Evolutionary conservation across 2,329 filamentous ascomycete genomes (phyloP).

Genomic region (Aspergillus fructus): DNA sequence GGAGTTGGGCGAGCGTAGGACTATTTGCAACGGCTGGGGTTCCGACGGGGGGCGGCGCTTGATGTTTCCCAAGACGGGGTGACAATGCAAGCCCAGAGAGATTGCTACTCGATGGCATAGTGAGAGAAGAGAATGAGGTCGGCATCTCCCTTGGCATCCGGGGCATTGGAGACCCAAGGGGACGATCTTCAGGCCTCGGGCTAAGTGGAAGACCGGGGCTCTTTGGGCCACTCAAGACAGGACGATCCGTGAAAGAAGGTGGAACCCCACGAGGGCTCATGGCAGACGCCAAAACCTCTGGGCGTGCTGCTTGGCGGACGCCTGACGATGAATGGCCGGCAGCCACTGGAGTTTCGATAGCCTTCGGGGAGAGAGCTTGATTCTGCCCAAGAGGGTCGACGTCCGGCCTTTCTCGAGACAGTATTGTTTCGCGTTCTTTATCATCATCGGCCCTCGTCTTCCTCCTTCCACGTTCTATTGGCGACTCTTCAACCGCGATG

Average conservation of each 20-base stretch:
- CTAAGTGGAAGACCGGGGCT: conserved; percentile 66
- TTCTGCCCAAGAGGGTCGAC: conserved; percentile 34
- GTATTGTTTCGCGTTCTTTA: conserved; percentile 67
- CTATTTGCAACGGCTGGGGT: background rate
- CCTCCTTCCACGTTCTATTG: conserved; percentile 68
- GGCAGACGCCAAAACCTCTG: conserved; percentile 29
- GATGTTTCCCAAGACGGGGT: conserved; percentile 70
- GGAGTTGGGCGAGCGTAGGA: conserved; percentile 31
- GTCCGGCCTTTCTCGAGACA: conserved; percentile 65
- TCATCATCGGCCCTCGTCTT: conserved; percentile 90
- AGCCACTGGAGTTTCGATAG: background rate
- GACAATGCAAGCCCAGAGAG: conserved; percentile 61
- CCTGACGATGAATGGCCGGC: conserved; percentile 19
- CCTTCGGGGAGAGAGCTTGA: conserved; percentile 36
- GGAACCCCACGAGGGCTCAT: conserved; percentile 28
- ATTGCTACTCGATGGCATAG: conserved; percentile 63
- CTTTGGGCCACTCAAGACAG: conserved; percentile 49
- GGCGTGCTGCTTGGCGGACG: conserved; percentile 53
- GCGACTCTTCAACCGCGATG: conserved; percentile 66
- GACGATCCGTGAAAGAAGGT: conserved; percentile 36
- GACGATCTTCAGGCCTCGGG: conserved; percentile 60
- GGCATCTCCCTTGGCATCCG: conserved; percentile 53
- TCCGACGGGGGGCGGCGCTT: conserved; percentile 66
- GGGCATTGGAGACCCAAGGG: conserved; percentile 59
- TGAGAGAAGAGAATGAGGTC: conserved; percentile 60